Base-by-base conservation (phyloP, 768 basidiomycete genomes). In the Clavulina sp. region DNA sequence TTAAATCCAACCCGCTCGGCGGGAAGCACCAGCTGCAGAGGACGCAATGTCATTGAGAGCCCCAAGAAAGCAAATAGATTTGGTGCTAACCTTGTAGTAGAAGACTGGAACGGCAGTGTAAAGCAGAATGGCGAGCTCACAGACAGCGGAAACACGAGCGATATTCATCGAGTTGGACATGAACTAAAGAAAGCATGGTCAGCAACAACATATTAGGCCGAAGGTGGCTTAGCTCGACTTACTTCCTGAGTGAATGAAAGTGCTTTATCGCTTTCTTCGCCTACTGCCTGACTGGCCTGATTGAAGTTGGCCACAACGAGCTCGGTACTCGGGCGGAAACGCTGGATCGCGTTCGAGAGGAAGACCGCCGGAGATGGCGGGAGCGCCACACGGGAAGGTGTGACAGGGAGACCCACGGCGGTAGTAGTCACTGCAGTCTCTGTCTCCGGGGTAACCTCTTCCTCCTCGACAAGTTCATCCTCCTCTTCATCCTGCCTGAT, bases 151-250 rank as follows among this genome's bases (percentile, higher is more conserved):
- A 40, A 77, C 54, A 19, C 69, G 68, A 68, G 73, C 77, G 41
- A 83, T 76, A 53, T 78, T 77, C 33, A 67, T 68, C 1, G 80
- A 76, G 56, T 75, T 75, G n/a, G 81, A 83, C 6, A 81, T 66
- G 50, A 75, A 73, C 80, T 70, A 40, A 5, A 21, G 49, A n/a
- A 23, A 2, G 9, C 16, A 13, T 9, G 9, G 43, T 18, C 13
- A 40, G 53, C 51, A 41, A 38, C 21, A 29, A 54, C 34, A 38
- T 38, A 38, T 19, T 9, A 9, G 34, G 34, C 19, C 9, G 9
- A 9, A 38, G 34, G 34, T 38, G 9, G 9, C 34, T 9, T 9
- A 38, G 9, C 9, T 9, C 34, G 43, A 46, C 43, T 16, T 28
- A 46, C 43, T 9, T 9, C 9, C 43, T 46, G 13, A 24, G 43